Base-by-base conservation (phyloP, 306 rosid genomes). In the Sechiopsis laciniata region DNA sequence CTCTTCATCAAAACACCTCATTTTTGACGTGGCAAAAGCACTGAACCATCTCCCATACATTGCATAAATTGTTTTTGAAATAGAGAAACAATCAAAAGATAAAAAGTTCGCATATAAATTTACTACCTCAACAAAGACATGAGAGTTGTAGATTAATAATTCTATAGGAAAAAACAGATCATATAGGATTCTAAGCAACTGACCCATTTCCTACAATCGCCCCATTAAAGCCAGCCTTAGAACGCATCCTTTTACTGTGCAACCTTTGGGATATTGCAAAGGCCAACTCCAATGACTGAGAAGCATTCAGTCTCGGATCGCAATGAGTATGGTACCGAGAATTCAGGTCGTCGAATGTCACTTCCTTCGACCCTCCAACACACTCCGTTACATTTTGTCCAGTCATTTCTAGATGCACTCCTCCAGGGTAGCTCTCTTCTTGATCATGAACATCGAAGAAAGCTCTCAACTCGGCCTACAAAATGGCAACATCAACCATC, bases 321-420 rank as follows among this genome's bases (percentile, higher is more conserved):
- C 86, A 83, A 32, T 79, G 83, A 26, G 86, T 80, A 61, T 80
- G 86, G 56, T 80, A 83, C 5, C 83, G 77, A 32, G 83, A 83
- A 73, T 55, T 77, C 81, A 83, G 75, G 79, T 83, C 86, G n/a
- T 71, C 74, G 52, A 76, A 72, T 3, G 83, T 83, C 67, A 83
- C 83, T 35, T 63, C 21, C 61, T 77, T 83, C 3, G 82, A 74
- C 42, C 86, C 86, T 37, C 86, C 86, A 1, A 79, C 45, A 35
- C 86, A 83, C 74, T 83, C 83, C 2, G 83, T 80, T 54, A 83
- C 86, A 70, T 77, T 80, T 56, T 83, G 86, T 80, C 86, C 86
- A 0, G 83, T 83, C 86, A 83, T 83, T 71, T 83, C 86, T 73
- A 79, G 60, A 80, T 83, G 86, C 17, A 79, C 83, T 71, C 83